A percentile compares a stretch with the other conserved stretches of the same genome.
These are phyloP conservation scores for Neocucurbitaria cava DNA, from an alignment of 2,329 filamentous ascomycete species.

Conservation along the genomic window DNA sequence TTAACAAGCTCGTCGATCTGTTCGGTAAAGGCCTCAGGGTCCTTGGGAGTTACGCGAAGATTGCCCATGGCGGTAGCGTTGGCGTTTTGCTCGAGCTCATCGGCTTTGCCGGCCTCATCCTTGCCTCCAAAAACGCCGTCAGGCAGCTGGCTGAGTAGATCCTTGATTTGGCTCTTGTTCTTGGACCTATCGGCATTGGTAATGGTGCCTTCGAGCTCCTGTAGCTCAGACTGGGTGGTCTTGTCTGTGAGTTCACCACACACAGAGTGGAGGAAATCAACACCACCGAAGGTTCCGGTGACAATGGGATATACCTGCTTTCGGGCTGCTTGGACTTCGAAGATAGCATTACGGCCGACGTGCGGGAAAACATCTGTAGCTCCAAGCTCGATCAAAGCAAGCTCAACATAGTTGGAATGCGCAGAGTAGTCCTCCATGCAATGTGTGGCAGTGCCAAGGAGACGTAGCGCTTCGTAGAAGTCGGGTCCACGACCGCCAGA, in stretches of 20 bases:
- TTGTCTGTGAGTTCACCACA: conserved; percentile 84
- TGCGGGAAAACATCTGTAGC: conserved; percentile 85
- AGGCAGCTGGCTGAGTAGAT: conserved; percentile 82
- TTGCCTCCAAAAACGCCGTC: conserved; percentile 78
- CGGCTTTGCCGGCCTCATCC: conserved; percentile 76
- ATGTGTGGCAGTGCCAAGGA: conserved; percentile 87
- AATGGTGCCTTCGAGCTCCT: conserved; percentile 86
- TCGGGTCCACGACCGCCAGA: conserved; percentile 78
- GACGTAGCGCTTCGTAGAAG: conserved; percentile 82
- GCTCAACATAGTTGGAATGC: conserved; percentile 91
- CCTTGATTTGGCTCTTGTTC: conserved; percentile 77
- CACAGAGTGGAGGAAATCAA: conserved; percentile 92
- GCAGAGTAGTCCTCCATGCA: conserved; percentile 90
- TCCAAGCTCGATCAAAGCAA: conserved; percentile 86
- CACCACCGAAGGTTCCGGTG: conserved; percentile 92
- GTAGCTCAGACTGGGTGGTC: conserved; percentile 86
- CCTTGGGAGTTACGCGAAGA: conserved; percentile 74
- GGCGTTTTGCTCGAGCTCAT: conserved; percentile 80
- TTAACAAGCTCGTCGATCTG: conserved; percentile 76
- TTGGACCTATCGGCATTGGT: conserved; percentile 66
- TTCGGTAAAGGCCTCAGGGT: conserved; percentile 83
- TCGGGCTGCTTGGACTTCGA: conserved; percentile 72
- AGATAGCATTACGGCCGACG: conserved; percentile 75
- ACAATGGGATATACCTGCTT: conserved; percentile 78
- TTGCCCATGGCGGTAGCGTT: conserved; percentile 77